Base-by-base conservation (phyloP, 306 rosid species). In the Vigna hirtella region DNA sequence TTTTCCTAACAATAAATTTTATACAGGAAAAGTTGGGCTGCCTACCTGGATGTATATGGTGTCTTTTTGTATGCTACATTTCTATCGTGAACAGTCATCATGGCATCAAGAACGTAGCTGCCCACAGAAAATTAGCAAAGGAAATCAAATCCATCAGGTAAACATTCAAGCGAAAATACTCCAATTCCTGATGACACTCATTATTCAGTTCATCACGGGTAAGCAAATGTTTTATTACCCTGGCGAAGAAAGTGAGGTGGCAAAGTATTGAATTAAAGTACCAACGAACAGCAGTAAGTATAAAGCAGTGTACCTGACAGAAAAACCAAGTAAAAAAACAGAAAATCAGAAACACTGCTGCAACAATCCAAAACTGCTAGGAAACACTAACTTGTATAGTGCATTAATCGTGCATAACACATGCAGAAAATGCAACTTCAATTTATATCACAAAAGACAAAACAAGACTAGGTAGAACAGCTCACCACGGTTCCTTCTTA, bases 91-190 rank as follows among this genome's bases (percentile, higher is more conserved):
- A 89, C 75, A 20, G 81, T 43, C 75, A 51, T 80, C 90, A 87
- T 85, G 17, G 97, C 99, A 76, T 95, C 98, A 80, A 91, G 52
- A 67, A 82, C 94, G 71, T 90, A 95, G 55, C 99, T 95, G 65
- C 24, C 56, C 66, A 77, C 18, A 70, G 8, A 42, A 40, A 68
- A 75, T 40, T 16, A 56, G 24, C 55, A 73, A 73, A 36, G 73
- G 51, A 58, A 45, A 67, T 73, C 2, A 77, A 76, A 53, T 72
- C 30, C 55, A 56, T 57, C 81, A 51, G 43, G 61, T 74, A 63
- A 62, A 83, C 79, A 62, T 65, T 20, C 5, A n/a, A 20, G 72
- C 42, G 65, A 51, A 57, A 48, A 63, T 45, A 68, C 9, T 36
- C 56, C 32, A 30, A 34, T 32, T 74, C 68, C 72, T 50, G 12